phyloP scores from a whole-genome alignment of 192 early-diverging fungal species.

The Irineochytrium annulatum region DNA sequence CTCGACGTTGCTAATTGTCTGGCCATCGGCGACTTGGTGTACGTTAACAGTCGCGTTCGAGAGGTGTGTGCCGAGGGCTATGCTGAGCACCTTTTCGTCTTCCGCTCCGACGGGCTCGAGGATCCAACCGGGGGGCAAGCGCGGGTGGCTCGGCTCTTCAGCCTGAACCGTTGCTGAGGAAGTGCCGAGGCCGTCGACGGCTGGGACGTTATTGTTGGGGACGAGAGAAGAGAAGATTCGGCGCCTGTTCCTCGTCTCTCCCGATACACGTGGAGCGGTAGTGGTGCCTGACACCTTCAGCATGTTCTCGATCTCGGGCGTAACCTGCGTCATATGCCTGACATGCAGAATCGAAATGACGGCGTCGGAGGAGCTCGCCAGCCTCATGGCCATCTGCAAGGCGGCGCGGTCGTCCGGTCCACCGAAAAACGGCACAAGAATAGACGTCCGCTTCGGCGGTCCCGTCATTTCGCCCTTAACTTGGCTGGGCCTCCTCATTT shows the following conservation, averaged over 20 bases:
- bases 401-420: background rate
- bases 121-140: background rate
- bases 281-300: no score
- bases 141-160: background rate
- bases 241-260: background rate
- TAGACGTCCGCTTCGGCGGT: background rate
- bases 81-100: background rate
- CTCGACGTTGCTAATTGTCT: no score
- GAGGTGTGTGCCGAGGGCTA: background rate
- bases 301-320: no score
- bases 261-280: no score
- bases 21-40: no score
- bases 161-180: background rate
- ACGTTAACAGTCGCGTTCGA: background rate
- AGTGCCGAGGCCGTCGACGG: background rate
- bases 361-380: background rate
- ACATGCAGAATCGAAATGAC: background rate
- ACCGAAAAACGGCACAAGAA: constrained; percentile 4
- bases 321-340: background rate
- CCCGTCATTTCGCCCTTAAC: no score
- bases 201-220: background rate
- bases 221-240: background rate
- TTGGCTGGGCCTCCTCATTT: no score
- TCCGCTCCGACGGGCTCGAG: background rate
- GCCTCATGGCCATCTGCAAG: background rate